phyloP scores from a whole-genome alignment of 2,329 filamentous ascomycete genomes.

The Exophiala calicioides region DNA sequence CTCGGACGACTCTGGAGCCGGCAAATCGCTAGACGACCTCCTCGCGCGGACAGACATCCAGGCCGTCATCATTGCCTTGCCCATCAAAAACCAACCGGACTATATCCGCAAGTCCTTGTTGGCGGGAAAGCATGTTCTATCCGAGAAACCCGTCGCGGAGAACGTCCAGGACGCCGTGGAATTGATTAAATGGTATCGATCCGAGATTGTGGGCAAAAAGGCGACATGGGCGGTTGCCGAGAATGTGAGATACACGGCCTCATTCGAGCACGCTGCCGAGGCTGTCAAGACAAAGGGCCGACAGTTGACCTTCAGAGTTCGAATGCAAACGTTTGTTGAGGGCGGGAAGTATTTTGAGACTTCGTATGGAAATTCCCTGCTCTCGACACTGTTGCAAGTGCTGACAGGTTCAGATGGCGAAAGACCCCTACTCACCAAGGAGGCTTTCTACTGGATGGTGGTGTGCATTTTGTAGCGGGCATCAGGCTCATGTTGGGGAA shows the following conservation, averaged over 20 bases:
- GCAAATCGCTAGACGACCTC: constrained; percentile 48
- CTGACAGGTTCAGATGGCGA: constrained; percentile 49
- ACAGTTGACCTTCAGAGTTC: constrained; percentile 53
- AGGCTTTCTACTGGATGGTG: constrained; percentile 61
- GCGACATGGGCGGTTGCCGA: constrained; percentile 55
- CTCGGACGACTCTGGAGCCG: constrained; percentile 54
- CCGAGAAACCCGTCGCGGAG: constrained; percentile 60
- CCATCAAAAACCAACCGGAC: constrained; percentile 54
- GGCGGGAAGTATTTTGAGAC: constrained; percentile 56
- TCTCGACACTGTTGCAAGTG: constrained; percentile 41
- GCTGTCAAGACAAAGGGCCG: constrained; percentile 51
- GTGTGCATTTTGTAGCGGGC: constrained; percentile 58
- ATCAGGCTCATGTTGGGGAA: constrained; percentile 52
- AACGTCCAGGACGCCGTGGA: constrained; percentile 54
- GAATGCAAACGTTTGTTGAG: constrained; percentile 47
- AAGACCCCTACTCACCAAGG: constrained; percentile 59
- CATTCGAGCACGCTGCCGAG: constrained; percentile 49
- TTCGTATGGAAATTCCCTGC: constrained; percentile 35
- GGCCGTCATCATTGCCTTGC: constrained; percentile 56
- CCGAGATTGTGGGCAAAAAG: constrained; percentile 42
- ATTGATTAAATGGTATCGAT: constrained; percentile 54
- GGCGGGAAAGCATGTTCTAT: constrained; percentile 58
- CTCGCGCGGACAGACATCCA: constrained; percentile 51
- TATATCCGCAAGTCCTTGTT: constrained; percentile 52
- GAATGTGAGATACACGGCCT: constrained; percentile 57